Base-by-base conservation (phyloP, 2,329 filamentous ascomycete species). In the Colletotrichum sp. region DNA sequence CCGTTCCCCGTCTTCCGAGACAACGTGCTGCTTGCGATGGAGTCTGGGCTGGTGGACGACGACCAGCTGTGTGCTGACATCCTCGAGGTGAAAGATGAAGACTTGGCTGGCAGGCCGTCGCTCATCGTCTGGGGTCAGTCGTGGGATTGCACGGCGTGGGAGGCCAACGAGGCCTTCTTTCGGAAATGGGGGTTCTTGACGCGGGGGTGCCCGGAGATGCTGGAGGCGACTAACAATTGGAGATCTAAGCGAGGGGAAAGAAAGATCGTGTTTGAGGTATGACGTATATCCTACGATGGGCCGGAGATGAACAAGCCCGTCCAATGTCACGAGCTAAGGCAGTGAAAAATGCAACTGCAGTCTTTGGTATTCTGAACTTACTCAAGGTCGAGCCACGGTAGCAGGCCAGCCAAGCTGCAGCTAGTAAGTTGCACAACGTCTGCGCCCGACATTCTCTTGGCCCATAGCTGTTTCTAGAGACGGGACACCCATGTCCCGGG, bases 111-210 rank as follows among this genome's bases (percentile, higher is more conserved):
- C 18, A 59, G 29, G 57, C 57, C 57, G 57, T 59, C 57, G 0
- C 29, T 59, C 24, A 59, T 59, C 18, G 29, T 59, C 18, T 59
- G 57, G 29, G 57, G 57, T 1, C 27, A 34, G 27, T 59, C 57
- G 0, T 85, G 83, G 79, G 82, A 88, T 51, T 66, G 80, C 2
- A 72, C 70, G 0, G 84, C 82, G 16, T 90, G 87, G 88, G 88
- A 90, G 73, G 80, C 86, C 3, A 87, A 83, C 1, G 80, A 82
- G 9, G 70, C 72, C 0, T 89, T 90, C 74, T 75, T 86, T 2
- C 79, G 78, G 43, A 88, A 87, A 73, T 90, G 86, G 85, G 80
- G 76, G 2, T 81, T 81, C 78, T 65, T 86, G 11, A 59, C 86
- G 0, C 74, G 76, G 2, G 84, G 81, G 0, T 86, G 84, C 66